These are phyloP conservation scores for Polyporus arcularius DNA, from an alignment of 768 basidiomycete species.

Conservation along the genomic window DNA sequence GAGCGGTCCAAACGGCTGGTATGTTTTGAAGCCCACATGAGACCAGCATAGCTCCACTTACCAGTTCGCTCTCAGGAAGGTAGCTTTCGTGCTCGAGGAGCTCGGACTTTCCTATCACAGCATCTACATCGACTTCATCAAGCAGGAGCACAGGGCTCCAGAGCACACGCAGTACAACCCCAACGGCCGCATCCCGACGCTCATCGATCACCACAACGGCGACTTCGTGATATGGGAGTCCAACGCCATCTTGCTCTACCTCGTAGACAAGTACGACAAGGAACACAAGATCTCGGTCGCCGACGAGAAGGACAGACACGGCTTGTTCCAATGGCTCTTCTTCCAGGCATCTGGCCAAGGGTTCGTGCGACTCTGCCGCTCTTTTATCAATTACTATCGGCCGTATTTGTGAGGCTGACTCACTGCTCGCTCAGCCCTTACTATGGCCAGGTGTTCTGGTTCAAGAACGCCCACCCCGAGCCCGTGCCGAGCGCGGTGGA, in stretches of 20 bases:
- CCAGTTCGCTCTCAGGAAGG: conserved; percentile 16
- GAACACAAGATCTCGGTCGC: conserved; percentile 31
- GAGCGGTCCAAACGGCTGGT: too few species aligned
- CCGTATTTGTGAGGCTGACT: not conserved
- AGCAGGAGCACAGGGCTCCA: conserved; percentile 46
- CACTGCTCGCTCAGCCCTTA: not conserved
- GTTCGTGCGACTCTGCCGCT: not conserved
- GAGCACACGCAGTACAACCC: conserved; percentile 25
- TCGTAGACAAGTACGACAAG: conserved; percentile 41
- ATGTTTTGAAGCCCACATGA: too few species aligned
- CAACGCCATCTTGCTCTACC: conserved; percentile 40
- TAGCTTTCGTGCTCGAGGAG: conserved; percentile 28
- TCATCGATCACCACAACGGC: conserved; percentile 29
- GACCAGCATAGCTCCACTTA: too few species aligned
- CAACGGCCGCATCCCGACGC: conserved; percentile 34
- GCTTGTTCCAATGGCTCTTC: conserved; percentile 40
- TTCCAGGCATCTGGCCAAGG: conserved; percentile 31
- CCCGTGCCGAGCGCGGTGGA: conserved; percentile 15
- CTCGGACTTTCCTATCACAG: conserved; percentile 30
- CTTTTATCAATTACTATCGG: not conserved
- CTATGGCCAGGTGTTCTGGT: not conserved
- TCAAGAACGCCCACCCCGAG: not conserved
- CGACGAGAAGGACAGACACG: conserved; percentile 6
- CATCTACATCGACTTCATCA: conserved; percentile 30
- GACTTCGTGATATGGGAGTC: conserved; percentile 33